Base-by-base conservation (phyloP, 2,329 filamentous ascomycete genomes). In the Talaromyces amestolkiae region DNA sequence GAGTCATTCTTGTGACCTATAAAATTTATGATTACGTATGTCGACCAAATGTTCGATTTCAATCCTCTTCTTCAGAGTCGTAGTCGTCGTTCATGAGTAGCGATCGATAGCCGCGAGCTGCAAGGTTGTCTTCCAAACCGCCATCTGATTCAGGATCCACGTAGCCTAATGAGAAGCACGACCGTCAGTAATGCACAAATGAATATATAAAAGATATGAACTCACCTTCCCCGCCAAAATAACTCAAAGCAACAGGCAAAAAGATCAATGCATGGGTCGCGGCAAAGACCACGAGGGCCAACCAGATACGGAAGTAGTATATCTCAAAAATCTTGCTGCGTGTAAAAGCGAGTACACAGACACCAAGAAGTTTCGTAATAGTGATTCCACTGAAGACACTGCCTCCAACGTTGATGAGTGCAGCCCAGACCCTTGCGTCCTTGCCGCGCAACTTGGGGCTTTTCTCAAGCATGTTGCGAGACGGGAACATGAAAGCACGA, bases 321-420 rank as follows among this genome's bases (percentile, higher is more conserved):
- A 99, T 92, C 81, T 99, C 96, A 73, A 99, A 99, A 74, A 99
- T 99, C 86, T 98, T 99, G 77, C 92, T 96, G 61, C 91, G 84
- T 8, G 95, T 99, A 74, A 97, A 99, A 0, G 95, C 95, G 22
- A 99, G 83, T 41, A 99, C 95, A 54, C 86, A 89, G 0, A 99
- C 94, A 3, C 95, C 95, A 1, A 99, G 82, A 1, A 99, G 85
- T 79, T 99, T 99, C 2, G 95, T 99, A 61, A 99, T 84, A 0
- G 94, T 98, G 76, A 99, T 99, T 2, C 95, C 95, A 37, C 91
- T 96, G 74, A 99, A 96, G 13, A 99, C 96, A 54, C 91, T 95
- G 6, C 91, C 92, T 2, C 95, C 95, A 0, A 99, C 94, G 71
- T 97, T 97, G 69, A 96, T 93, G 65, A 99, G 85, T 0, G 94